phyloP scores from a whole-genome alignment of 306 rosid genomes.

The Dalbergia oliveri region DNA sequence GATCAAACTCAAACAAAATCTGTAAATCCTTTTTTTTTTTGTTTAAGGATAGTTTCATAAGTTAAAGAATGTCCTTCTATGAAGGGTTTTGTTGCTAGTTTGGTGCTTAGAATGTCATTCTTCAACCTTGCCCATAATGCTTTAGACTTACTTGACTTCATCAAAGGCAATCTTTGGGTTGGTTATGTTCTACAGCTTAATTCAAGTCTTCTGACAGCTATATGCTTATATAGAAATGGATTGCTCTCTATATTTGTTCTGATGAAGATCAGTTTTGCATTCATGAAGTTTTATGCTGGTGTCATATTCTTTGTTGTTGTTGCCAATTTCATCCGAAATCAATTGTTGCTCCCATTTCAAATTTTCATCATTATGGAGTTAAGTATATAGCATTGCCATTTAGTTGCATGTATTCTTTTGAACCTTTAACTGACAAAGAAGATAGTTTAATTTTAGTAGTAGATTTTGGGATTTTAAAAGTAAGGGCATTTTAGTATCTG shows the following conservation, averaged over 20 bases:
- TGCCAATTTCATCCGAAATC: slow-evolving; percentile 84
- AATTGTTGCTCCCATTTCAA: slow-evolving; percentile 62
- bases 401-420: too few relatives aligned
- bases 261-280: slow-evolving; percentile 27
- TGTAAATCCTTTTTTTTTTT: not conserved
- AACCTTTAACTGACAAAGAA: not conserved
- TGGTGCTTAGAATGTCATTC: slow-evolving; percentile 93
- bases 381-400: not conserved
- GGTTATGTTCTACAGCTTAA: slow-evolving; percentile 31
- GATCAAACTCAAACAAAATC: too few relatives aligned
- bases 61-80: slow-evolving; percentile 16
- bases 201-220: not conserved
- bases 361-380: not conserved
- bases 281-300: slow-evolving; percentile 84
- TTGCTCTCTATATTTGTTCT: slow-evolving; percentile 21
- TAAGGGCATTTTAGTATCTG: not conserved
- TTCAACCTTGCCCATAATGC: slow-evolving; percentile 97
- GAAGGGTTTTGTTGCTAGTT: slow-evolving; percentile 97
- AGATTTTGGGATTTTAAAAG: not conserved
- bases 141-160: slow-evolving; percentile 86
- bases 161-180: slow-evolving; percentile 94
- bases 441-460: not conserved
- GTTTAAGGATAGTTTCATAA: not conserved
- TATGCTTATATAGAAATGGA: not conserved
- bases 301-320: slow-evolving; percentile 89